phyloP scores from a whole-genome alignment of 2,329 filamentous ascomycete species.

The Trichoderma polysporum region DNA sequence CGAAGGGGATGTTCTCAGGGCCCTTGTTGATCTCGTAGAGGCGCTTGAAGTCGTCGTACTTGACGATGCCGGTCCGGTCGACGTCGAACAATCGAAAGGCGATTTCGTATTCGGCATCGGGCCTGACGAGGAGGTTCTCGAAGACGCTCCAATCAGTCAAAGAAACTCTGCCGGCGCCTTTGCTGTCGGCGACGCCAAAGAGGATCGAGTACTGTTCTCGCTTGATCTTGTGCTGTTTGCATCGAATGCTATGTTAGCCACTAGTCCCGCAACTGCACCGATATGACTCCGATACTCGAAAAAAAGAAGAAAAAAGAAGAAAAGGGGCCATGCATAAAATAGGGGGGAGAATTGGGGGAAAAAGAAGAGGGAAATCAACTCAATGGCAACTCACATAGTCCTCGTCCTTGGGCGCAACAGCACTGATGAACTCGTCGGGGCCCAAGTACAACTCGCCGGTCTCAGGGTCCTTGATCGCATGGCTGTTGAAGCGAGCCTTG shows the following conservation, averaged over 20 bases:
- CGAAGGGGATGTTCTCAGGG: slow-evolving; percentile 82
- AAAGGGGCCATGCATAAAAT: background rate
- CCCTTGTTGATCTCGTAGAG: slow-evolving; percentile 88
- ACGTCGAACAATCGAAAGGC: slow-evolving; percentile 95
- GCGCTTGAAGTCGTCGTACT: slow-evolving; percentile 83
- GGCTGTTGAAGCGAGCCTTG: slow-evolving; percentile 70
- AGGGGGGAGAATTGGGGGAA: background rate
- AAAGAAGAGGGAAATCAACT: background rate
- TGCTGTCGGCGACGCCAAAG: slow-evolving; percentile 85
- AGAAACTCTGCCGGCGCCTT: slow-evolving; percentile 68
- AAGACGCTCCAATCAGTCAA: slow-evolving; percentile 89
- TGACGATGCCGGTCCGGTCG: slow-evolving; percentile 78
- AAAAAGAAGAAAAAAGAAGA: background rate
- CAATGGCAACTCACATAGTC: slow-evolving; percentile 73
- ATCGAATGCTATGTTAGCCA: slow-evolving; percentile 3
- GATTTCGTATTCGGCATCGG: slow-evolving; percentile 98
- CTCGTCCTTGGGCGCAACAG: slow-evolving; percentile 80
- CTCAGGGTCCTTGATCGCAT: slow-evolving; percentile 73
- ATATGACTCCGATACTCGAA: slow-evolving; percentile 2
- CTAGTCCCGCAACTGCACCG: slow-evolving; percentile 11
- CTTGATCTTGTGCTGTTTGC: slow-evolving; percentile 87
- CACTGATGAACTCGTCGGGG: slow-evolving; percentile 84
- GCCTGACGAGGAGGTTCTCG: slow-evolving; percentile 88
- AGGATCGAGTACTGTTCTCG: slow-evolving; percentile 93
- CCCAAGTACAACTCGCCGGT: slow-evolving; percentile 78